Conservation (phyloP, 176 grass and related monocot genomes). For the Carex cristatella region DNA sequence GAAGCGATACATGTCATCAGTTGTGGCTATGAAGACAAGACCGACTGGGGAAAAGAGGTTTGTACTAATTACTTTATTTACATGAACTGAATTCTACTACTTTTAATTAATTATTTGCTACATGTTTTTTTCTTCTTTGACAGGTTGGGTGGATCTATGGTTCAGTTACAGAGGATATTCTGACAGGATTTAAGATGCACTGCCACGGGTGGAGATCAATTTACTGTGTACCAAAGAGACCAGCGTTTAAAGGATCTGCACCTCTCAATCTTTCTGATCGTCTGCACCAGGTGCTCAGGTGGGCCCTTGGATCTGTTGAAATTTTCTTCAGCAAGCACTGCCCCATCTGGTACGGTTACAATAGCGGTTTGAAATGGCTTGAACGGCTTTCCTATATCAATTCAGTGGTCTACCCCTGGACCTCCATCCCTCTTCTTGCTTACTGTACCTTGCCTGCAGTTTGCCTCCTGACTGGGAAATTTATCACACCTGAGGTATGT, state of each 20-base stretch:
- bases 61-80: slow-evolving; percentile 12
- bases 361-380: slow-evolving; percentile 24
- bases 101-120: neutral
- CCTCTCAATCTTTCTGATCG: slow-evolving; percentile 28
- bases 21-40: slow-evolving; percentile 26
- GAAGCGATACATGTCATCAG: slow-evolving; percentile 23
- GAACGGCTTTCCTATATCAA: slow-evolving; percentile 19
- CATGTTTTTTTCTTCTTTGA: neutral
- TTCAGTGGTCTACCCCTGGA: slow-evolving; percentile 27
- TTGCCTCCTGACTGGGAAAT: slow-evolving; percentile 21
- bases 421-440: slow-evolving; percentile 22
- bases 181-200: slow-evolving; percentile 26
- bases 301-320: slow-evolving; percentile 21
- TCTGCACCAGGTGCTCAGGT: slow-evolving; percentile 21
- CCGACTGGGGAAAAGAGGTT: slow-evolving; percentile 27
- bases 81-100: neutral
- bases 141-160: slow-evolving; percentile 24
- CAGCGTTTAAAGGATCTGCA: slow-evolving; percentile 21
- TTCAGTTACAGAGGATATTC: slow-evolving; percentile 26
- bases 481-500: slow-evolving; percentile 20
- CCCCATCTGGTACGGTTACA: slow-evolving; percentile 24
- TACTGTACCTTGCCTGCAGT: slow-evolving; percentile 26
- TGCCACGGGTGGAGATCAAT: slow-evolving; percentile 26
- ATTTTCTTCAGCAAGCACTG: slow-evolving; percentile 30
- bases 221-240: slow-evolving; percentile 16